These are phyloP conservation scores for Dothideomycetes sp. DNA, from an alignment of 2,329 filamentous ascomycete species.

Conservation along the genomic window DNA sequence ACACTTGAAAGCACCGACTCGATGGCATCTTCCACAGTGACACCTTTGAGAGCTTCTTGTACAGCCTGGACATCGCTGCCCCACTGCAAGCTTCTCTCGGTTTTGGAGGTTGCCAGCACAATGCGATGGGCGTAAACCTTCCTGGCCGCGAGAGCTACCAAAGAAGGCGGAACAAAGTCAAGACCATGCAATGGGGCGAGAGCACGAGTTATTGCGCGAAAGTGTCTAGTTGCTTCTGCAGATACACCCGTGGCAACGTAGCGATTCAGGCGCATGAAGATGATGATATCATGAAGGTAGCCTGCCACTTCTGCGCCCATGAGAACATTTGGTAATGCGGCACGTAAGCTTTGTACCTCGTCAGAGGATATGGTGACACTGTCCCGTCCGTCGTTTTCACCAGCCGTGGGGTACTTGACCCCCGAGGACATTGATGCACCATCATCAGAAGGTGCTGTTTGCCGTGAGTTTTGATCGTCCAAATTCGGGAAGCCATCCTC, in stretches of 20 bases:
- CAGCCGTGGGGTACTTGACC: slow-evolving; percentile 21
- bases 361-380: slow-evolving; percentile 18
- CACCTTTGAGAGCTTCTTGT: slow-evolving; percentile 51
- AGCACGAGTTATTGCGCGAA: slow-evolving; percentile 46
- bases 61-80: slow-evolving; percentile 70
- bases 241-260: slow-evolving; percentile 72
- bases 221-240: slow-evolving; percentile 67
- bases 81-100: slow-evolving; percentile 87
- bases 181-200: slow-evolving; percentile 75
- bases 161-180: slow-evolving; percentile 71
- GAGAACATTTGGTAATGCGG: slow-evolving; percentile 49
- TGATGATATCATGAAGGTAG: slow-evolving; percentile 79
- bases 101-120: slow-evolving; percentile 55
- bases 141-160: slow-evolving; percentile 70
- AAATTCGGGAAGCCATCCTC: slow-evolving; percentile 65
- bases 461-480: slow-evolving; percentile 42
- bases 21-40: slow-evolving; percentile 47
- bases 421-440: slow-evolving; percentile 26
- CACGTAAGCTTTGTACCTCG: slow-evolving; percentile 37
- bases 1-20: slow-evolving; percentile 50
- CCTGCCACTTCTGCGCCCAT: slow-evolving; percentile 69
- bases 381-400: slow-evolving; percentile 30
- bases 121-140: slow-evolving; percentile 88
- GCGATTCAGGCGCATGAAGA: slow-evolving; percentile 80
- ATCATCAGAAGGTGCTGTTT: not conserved